These are phyloP conservation scores for Daldinia vernicosa DNA, from an alignment of 495 filamentous ascomycete genomes.

Conservation along the genomic window DNA sequence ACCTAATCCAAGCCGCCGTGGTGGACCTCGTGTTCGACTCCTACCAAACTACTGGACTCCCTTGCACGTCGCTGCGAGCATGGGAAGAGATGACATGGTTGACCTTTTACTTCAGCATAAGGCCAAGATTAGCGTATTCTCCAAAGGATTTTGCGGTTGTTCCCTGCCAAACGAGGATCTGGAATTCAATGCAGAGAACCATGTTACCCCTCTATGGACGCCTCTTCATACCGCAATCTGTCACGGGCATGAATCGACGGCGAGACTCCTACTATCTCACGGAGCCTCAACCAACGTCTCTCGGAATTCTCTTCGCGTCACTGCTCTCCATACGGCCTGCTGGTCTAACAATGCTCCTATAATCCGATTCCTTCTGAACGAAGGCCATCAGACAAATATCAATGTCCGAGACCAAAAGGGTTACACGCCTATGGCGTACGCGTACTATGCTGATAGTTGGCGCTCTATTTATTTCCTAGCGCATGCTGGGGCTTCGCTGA, in stretches of 20 bases:
- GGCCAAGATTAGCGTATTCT: constrained; percentile 37
- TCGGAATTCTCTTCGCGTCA: constrained; percentile 3
- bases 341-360: neutral
- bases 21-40: too few species aligned
- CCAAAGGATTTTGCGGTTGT: constrained; percentile 47
- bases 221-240: constrained; percentile 53
- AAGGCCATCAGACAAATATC: constrained; percentile 43
- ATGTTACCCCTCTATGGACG: constrained; percentile 37
- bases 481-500: constrained; percentile 46
- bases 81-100: constrained; percentile 47
- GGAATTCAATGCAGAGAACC: too few species aligned
- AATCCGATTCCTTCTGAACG: constrained; percentile 31
- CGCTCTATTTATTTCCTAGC: constrained; percentile 46
- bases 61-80: constrained; percentile 51
- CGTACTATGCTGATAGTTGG: constrained; percentile 48
- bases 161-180: neutral
- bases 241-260: constrained; percentile 43
- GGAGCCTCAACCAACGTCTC: constrained; percentile 43
- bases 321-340: constrained; percentile 37
- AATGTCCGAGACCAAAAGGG: constrained; percentile 42
- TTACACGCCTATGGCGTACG: constrained; percentile 50
- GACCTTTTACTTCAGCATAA: constrained; percentile 45
- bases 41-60: constrained; percentile 36
- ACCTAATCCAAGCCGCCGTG: too few species aligned
- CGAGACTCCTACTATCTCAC: constrained; percentile 46